These are phyloP conservation scores for Gymnopilus dilepis DNA, from an alignment of 768 basidiomycete genomes.

Conservation along the genomic window DNA sequence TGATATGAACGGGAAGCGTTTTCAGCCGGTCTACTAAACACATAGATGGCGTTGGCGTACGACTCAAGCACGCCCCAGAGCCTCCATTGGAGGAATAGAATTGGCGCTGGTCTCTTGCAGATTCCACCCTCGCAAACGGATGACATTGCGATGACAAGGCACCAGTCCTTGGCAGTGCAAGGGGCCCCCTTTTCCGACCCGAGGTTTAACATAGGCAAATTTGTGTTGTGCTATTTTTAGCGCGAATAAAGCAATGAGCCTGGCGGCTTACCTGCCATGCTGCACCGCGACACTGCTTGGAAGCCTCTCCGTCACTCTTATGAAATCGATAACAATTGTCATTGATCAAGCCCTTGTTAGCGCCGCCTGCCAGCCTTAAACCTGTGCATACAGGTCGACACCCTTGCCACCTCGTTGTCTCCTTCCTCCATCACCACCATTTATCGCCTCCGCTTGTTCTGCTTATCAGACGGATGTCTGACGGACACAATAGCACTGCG, in stretches of 20 bases:
- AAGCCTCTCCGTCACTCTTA: constrained; percentile 11
- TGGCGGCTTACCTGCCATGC: constrained; percentile 28
- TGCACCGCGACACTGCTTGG: constrained; percentile 27
- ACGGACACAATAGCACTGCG: background rate
- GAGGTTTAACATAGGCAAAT: background rate
- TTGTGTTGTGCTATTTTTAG: background rate
- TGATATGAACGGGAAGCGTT: background rate
- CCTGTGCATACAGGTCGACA: constrained; percentile 19
- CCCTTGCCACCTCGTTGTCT: constrained; percentile 13
- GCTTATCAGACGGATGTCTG: constrained; percentile 14
- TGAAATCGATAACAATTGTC: constrained; percentile 18
- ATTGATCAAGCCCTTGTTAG: constrained; percentile 28
- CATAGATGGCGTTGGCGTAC: background rate
- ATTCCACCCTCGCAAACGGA: background rate
- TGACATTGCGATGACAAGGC: no score
- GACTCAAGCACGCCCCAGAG: background rate
- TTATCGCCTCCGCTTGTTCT: background rate
- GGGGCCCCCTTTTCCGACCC: background rate
- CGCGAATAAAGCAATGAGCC: constrained; percentile 20
- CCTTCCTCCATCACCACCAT: constrained; percentile 17
- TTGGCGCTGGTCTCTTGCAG: background rate
- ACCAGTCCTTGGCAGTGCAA: background rate
- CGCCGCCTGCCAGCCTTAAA: constrained; percentile 22
- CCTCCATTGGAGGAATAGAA: no score
- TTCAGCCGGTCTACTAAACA: background rate